Percentiles rank a stretch among this genome's conserved stretches.
Evolutionary conservation across 139 green algal genomes (phyloP).

Genomic region (Picochlorum sp.): DNA sequence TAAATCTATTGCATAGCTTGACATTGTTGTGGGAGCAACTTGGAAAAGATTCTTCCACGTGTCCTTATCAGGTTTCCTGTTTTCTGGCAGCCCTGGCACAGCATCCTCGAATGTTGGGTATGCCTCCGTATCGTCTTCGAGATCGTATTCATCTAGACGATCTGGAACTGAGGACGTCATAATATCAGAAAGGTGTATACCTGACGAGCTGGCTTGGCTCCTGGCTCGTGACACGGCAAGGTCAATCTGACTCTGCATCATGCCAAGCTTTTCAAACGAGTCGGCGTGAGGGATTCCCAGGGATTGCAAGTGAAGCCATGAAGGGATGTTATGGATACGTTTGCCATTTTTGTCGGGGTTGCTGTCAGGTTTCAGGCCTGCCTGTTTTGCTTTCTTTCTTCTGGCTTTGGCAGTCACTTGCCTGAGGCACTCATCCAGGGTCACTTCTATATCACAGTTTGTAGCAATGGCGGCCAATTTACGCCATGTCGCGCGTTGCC

Average conservation of each 20-base stretch:
- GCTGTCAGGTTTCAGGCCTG: background rate
- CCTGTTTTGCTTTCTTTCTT: background rate
- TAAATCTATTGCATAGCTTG: no score
- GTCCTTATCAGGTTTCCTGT: no score
- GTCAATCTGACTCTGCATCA: background rate
- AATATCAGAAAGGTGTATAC: no score
- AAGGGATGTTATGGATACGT: background rate
- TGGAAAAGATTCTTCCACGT: no score
- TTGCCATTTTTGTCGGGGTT: background rate
- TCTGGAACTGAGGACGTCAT: no score
- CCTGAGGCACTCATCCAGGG: conserved; percentile 53
- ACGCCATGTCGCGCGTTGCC: conserved; percentile 66
- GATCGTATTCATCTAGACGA: no score
- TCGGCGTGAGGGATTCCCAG: conserved; percentile 4
- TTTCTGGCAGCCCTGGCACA: no score
- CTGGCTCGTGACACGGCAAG: no score
- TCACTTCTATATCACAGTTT: conserved; percentile 76
- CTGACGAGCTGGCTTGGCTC: no score
- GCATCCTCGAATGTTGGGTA: no score
- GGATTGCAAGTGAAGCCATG: conserved; percentile 12
- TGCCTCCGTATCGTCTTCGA: no score
- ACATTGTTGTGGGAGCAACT: no score
- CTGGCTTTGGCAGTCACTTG: conserved; percentile 10
- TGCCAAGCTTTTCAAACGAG: background rate
- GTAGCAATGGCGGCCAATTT: conserved; percentile 71